Evolutionary conservation across 345 rosid species (phyloP).

Genomic region (Eucalyptus sp.): DNA sequence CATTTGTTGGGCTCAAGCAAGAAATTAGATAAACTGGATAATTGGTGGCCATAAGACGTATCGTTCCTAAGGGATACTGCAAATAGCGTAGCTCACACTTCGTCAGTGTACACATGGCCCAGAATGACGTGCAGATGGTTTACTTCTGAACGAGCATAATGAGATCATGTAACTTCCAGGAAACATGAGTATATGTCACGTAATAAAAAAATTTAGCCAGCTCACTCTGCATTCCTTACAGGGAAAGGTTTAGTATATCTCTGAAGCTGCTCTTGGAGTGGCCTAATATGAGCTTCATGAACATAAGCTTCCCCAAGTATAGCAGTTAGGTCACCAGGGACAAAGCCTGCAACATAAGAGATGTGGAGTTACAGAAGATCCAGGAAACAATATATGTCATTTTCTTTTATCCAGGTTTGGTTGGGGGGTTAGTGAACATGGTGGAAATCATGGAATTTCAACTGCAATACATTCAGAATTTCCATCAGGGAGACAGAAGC

Average conservation of each 20-base stretch:
- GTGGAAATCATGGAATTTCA: not conserved
- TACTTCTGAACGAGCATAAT: not conserved
- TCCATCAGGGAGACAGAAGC: not conserved
- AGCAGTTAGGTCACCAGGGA: constrained; percentile 27
- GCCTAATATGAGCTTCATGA: constrained; percentile 14
- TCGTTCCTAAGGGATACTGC: not conserved
- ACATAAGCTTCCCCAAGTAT: constrained; percentile 31
- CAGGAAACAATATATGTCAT: not conserved
- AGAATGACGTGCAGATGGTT: not conserved
- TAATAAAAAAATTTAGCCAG: not conserved
- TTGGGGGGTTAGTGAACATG: not conserved
- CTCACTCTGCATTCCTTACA: not conserved
- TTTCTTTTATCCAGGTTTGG: not conserved
- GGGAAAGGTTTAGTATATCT: constrained; percentile 29
- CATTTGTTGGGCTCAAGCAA: not conserved
- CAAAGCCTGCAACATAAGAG: constrained; percentile 9
- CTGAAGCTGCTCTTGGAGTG: constrained; percentile 28
- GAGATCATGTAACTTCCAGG: not conserved
- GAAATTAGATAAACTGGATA: not conserved
- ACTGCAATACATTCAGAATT: not conserved
- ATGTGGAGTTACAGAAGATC: not conserved
- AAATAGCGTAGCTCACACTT: not conserved
- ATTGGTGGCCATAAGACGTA: not conserved
- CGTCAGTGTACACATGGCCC: not conserved
- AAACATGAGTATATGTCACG: not conserved